Evolutionary conservation across 208 protist genomes (phyloP), one percentile per base, ranked within the genome.

Genomic region (Leishmania turanica): DNA sequence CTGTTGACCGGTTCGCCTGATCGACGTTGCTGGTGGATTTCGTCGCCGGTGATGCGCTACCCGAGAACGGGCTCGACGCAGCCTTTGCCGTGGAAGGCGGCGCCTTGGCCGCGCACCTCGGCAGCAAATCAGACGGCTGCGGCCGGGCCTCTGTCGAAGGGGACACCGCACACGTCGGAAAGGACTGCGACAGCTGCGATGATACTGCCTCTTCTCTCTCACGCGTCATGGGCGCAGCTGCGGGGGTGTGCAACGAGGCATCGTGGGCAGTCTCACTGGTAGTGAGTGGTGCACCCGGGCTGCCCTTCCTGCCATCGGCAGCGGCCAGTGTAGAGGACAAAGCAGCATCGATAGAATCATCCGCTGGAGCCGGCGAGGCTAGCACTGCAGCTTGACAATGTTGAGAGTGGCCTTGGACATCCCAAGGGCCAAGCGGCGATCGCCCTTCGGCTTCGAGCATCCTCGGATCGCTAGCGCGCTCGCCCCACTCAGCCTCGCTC

Each of bases 311-410:
- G 65, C 31, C 64, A 45, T 77, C 76, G 66, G 1, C 49, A 53
- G 9, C 75, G 54, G 11, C 42, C 42, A 40, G 27, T 47, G 27
- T 77, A 49, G n/a, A 62, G 19, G 51, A 31, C 4, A 27, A 17
- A 1, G 49, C 15, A 40, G 72, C 72, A 27, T 45, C n/a, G 3
- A 49, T 31, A 19, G 71, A 81, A 37, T 78, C 81, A 0, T 74
- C 76, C 49, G 8, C 56, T 73, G 58, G 68, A 1, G 70, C 45
- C 1, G 60, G 76, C 0, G 76, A 80, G 8, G 72, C 60, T 17
- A 85, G 70, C 9, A 78, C 37, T n/a, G 72, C 8, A 3, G 40
- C 31, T 42, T 54, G 76, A 4, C 69, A 56, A n/a, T 56, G 11
- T 77, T 27, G 21, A 3, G 9, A n/a, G 72, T 13, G 51, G 31